Percentiles rank a stretch among this genome's conserved stretches.
Evolutionary conservation across 108 stramenopile species (phyloP).

Genomic region (Phaeodactylum tricornutum): DNA sequence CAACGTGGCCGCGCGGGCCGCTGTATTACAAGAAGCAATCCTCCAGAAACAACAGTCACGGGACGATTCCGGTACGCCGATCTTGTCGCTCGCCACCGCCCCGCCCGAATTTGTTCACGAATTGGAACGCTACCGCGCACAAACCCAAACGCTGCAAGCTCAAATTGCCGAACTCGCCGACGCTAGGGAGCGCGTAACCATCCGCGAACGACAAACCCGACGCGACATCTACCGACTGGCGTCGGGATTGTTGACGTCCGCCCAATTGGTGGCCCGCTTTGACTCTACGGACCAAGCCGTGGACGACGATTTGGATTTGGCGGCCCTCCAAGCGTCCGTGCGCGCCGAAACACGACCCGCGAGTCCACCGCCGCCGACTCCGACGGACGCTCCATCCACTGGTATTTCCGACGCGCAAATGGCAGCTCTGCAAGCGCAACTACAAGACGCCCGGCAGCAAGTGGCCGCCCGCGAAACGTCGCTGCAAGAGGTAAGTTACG

Average conservation of each 20-base stretch:
- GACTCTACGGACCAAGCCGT: slow-evolving; percentile 45
- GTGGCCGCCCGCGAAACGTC: slow-evolving; percentile 45
- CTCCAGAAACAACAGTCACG: slow-evolving; percentile 2
- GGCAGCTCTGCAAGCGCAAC: slow-evolving; percentile 29
- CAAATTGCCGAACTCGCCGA: slow-evolving; percentile 47
- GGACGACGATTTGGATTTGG: slow-evolving; percentile 10
- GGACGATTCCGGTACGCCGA: slow-evolving; percentile 18
- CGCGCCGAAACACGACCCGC: too few relatives aligned
- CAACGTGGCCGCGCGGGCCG: slow-evolving; percentile 6
- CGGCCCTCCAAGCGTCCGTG: too few relatives aligned
- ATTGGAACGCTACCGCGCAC: too few relatives aligned
- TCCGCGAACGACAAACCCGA: slow-evolving; percentile 60
- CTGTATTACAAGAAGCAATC: slow-evolving; percentile 1
- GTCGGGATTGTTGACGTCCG: slow-evolving; percentile 42
- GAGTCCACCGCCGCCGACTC: too few relatives aligned
- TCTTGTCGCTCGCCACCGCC: too few relatives aligned
- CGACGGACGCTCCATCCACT: too few relatives aligned
- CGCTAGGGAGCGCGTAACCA: slow-evolving; percentile 49
- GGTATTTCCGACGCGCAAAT: background rate
- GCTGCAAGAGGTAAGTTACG: slow-evolving; percentile 53
- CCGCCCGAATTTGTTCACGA: too few relatives aligned
- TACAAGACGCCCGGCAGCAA: slow-evolving; percentile 47
- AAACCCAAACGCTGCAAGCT: background rate
- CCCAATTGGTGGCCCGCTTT: slow-evolving; percentile 55
- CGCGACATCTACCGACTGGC: slow-evolving; percentile 73